These are phyloP conservation scores for Penicillium sp. DNA, from an alignment of 2,329 filamentous ascomycete genomes.

Conservation along the genomic window DNA sequence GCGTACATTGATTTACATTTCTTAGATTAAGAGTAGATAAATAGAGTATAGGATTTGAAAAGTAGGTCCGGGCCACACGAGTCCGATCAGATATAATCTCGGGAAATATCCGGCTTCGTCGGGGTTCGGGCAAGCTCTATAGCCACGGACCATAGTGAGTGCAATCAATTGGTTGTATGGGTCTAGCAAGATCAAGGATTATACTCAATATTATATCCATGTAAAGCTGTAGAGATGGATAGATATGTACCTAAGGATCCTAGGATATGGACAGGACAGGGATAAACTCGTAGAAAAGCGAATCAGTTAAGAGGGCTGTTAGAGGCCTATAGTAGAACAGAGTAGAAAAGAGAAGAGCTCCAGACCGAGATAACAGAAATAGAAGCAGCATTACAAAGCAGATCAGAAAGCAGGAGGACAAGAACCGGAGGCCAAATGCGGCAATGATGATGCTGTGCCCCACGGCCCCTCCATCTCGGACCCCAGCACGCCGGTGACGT, in stretches of 20 bases:
- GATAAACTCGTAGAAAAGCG: neutral
- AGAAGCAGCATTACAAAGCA: neutral
- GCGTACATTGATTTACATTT: no score
- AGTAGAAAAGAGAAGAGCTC: conserved; percentile 13
- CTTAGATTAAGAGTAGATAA: no score
- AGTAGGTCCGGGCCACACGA: neutral
- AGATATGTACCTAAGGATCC: neutral
- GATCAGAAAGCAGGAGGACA: no score
- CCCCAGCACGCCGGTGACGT: conserved; percentile 23
- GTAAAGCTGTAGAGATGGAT: neutral
- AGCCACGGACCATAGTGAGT: neutral
- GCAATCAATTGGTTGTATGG: neutral
- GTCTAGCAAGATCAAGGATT: neutral
- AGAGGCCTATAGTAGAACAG: neutral
- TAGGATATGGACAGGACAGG: neutral
- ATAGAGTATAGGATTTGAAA: neutral
- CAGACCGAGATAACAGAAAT: conserved; percentile 2
- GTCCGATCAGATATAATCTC: neutral
- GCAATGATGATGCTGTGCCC: conserved; percentile 28
- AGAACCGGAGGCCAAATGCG: conserved; percentile 13
- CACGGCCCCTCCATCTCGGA: conserved; percentile 29
- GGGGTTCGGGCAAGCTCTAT: neutral
- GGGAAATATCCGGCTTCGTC: neutral
- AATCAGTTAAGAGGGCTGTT: neutral
- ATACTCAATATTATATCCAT: neutral